Conservation (phyloP, 108 stramenopile genomes). For the Seminavis robusta region DNA sequence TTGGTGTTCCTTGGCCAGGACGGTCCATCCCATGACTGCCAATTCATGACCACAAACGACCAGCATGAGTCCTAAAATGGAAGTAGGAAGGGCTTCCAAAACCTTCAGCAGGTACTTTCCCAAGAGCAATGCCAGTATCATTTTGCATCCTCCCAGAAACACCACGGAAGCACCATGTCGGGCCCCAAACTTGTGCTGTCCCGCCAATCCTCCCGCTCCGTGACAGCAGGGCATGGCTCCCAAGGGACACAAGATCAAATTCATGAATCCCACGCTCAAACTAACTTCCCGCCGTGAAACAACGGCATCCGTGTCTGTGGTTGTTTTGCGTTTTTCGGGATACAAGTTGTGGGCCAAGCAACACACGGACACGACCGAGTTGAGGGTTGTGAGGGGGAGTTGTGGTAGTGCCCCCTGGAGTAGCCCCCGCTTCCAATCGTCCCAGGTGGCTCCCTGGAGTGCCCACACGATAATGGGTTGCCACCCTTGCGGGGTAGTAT, state of each 20-base stretch:
- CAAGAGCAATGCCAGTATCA: constrained; percentile 57
- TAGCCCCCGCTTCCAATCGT: constrained; percentile 69
- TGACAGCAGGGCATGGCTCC: constrained; percentile 85
- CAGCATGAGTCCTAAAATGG: constrained; percentile 72
- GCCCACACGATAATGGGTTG: constrained; percentile 52
- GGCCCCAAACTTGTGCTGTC: constrained; percentile 81
- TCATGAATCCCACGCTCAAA: constrained; percentile 75
- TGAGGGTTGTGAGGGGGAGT: constrained; percentile 78
- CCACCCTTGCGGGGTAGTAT: background rate
- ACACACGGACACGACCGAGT: constrained; percentile 73
- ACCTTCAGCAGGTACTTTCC: constrained; percentile 49
- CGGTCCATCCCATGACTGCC: constrained; percentile 49
- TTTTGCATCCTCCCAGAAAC: constrained; percentile 61
- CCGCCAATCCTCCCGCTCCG: constrained; percentile 86
- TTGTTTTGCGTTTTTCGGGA: constrained; percentile 49
- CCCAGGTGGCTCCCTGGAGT: constrained; percentile 30
- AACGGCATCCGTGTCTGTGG: constrained; percentile 21
- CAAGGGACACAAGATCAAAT: constrained; percentile 62
- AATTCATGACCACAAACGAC: constrained; percentile 75
- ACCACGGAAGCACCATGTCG: constrained; percentile 76
- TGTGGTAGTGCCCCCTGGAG: constrained; percentile 74
- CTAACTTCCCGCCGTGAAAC: constrained; percentile 59
- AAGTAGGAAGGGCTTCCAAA: constrained; percentile 66
- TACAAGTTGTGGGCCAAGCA: constrained; percentile 70
- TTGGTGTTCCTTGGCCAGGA: constrained; percentile 7